Evolutionary conservation across 2,329 filamentous ascomycete species (phyloP), one percentile per base, ranked within the genome.

Genomic region (Monosporascus cannonballus): DNA sequence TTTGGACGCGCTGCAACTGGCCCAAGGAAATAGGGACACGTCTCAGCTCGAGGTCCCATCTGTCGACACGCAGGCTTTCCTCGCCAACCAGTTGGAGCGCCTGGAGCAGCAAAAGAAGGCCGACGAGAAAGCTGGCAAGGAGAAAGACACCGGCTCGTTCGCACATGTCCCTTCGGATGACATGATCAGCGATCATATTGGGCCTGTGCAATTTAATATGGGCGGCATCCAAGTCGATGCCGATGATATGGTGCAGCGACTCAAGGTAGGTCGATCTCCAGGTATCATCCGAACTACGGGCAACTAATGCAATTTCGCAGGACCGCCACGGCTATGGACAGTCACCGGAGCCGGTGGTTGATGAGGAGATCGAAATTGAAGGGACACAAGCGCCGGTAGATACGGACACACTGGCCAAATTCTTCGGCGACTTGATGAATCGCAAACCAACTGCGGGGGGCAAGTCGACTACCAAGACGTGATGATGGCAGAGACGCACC

Each of bases 171-270:
- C 50, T 6, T 61, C 63, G 41, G 67, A 62, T 57, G 77, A 74
- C 56, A 75, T 71, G 57, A 76, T 81, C 51, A 86, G 85, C 61
- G 89, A 93, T 64, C 91, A 96, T 63, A 96, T 96, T 64, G 92
- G 92, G 0, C 91, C 92, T 0, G 91, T 96, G 58, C 91, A 96
- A 66, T 96, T 97, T 74, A 99, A 99, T 68, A 94, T 99, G 80
- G 94, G 94, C 42, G 94, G 94, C 50, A 96, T 99, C 57, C 91
- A 96, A 67, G 89, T 96, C 30, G 91, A 96, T 71, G 91, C 91
- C 8, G 92, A 96, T 65, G 91, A 96, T 64, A 94, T 95, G 87
- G 73, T 96, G 53, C 87, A 91, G 69, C 83, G 88, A 62, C 76
- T 96, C 55, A 92, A 91, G 82, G 90, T 93, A 72, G 64, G 73